Conservation (phyloP, 257 asterid genomes). For the Orobanche coerulescens region DNA sequence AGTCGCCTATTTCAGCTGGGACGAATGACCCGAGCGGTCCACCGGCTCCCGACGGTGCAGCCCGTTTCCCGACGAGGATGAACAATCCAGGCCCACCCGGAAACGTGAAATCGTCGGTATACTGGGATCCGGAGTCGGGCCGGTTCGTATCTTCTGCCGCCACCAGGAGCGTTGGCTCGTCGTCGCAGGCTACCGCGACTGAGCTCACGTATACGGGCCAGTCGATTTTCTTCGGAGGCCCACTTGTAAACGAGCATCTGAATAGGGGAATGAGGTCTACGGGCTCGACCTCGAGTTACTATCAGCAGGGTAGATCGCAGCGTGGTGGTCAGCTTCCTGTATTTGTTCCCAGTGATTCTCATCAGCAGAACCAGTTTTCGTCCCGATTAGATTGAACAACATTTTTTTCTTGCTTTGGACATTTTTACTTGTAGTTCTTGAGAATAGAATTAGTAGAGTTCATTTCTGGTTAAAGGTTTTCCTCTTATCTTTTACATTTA, state of each 20-base stretch:
- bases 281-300: constrained; percentile 42
- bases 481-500: background rate
- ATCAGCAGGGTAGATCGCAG: constrained; percentile 79
- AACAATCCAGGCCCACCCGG: constrained; percentile 31
- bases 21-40: constrained; percentile 28
- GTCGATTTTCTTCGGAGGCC: constrained; percentile 87
- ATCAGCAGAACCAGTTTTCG: constrained; percentile 55
- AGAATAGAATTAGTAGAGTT: constrained; percentile 26
- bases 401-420: background rate
- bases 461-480: constrained; percentile 6
- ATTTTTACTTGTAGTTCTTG: background rate
- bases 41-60: constrained; percentile 1
- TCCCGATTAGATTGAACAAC: constrained; percentile 24
- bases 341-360: constrained; percentile 78
- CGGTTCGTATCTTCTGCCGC: constrained; percentile 59
- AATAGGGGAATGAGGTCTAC: constrained; percentile 35
- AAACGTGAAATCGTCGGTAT: constrained; percentile 50
- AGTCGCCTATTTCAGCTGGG: constrained; percentile 44
- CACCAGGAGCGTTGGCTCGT: constrained; percentile 38
- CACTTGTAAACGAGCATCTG: constrained; percentile 48
- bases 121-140: constrained; percentile 85
- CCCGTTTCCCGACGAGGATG: constrained; percentile 31
- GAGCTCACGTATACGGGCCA: constrained; percentile 85
- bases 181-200: constrained; percentile 45
- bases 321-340: constrained; percentile 94